Base-by-base conservation (phyloP, 306 rosid species). In the Malus sylvestris region DNA sequence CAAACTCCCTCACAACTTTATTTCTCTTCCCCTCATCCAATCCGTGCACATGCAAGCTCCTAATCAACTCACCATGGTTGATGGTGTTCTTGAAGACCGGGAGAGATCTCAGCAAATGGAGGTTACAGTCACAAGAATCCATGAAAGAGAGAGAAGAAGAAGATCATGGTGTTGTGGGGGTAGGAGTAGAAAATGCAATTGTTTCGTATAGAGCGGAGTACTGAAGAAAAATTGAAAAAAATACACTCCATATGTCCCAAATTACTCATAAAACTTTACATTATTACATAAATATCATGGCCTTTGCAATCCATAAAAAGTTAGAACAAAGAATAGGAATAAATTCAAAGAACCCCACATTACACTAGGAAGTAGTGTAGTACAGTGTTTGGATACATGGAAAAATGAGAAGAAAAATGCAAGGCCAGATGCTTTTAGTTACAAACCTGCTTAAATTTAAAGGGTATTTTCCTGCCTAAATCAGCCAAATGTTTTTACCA, bases 391-490 rank as follows among this genome's bases (percentile, higher is more conserved):
- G 83, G 81, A 75, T 67, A 67, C 45, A 65, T 53, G 38, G 27
- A 46, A 68, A 69, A 74, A 76, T 27, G 80, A 80, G 49, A 75
- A 78, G 73, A 65, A 85, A 74, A 80, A 80, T 85, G 86, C 88
- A 76, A 72, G 32, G 63, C 25, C 79, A 72, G 68, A 65, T 23
- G 77, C 86, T 72, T 83, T 82, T 91, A 88, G 93, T 89, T 91
- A 91, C 97, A 91, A 88, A 81, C 94, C 86, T 89, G 83, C 87
- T 87, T 85, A 78, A 73, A 60, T 74, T 70, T 15, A 81, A 60
- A 29, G 72, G 89, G 85, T 87, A 75, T 77, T 86, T 76, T 79
- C 83, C 89, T 88, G 86, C 91, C 95, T 84, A 85, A 86, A 88
- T 86, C 88, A 89, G 88, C 86, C 76, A 49, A 75, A 81, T 69